phyloP scores from a whole-genome alignment of 164 flowering plant species.

The Magnolia kwangsiensis region DNA sequence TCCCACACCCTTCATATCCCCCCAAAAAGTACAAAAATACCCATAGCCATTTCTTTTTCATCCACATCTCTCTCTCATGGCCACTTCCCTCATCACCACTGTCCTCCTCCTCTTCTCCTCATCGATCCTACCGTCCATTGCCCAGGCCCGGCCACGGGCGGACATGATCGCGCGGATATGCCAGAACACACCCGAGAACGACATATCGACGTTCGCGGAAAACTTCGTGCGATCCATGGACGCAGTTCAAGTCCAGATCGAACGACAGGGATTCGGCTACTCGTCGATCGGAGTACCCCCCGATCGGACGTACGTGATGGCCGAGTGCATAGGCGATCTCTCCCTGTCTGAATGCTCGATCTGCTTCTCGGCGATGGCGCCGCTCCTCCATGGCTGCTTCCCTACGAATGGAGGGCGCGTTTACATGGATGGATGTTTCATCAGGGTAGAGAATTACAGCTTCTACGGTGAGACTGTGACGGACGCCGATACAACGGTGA shows the following conservation, averaged over 20 bases:
- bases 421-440: slow-evolving; percentile 11
- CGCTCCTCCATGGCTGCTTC: slow-evolving; percentile 1
- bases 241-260: neutral
- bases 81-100: neutral
- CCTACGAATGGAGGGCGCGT: slow-evolving; percentile 3
- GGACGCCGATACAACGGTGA: neutral
- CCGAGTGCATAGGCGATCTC: slow-evolving; percentile 1
- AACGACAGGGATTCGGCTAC: neutral
- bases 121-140: neutral
- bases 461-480: neutral
- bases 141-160: neutral
- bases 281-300: neutral
- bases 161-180: neutral
- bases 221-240: neutral
- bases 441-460: slow-evolving; percentile 11
- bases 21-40: too few species aligned
- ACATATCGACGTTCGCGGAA: neutral
- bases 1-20: too few species aligned
- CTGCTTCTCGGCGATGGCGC: slow-evolving; percentile 4
- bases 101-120: neutral
- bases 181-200: neutral
- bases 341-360: neutral
- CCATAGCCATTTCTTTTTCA: too few species aligned
- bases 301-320: neutral
- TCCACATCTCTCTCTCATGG: neutral